A percentile compares a stretch with the other conserved stretches of the same genome.
These are phyloP conservation scores for Solanum chiquidenum DNA, from an alignment of 257 asterid genomes.

Conservation along the genomic window DNA sequence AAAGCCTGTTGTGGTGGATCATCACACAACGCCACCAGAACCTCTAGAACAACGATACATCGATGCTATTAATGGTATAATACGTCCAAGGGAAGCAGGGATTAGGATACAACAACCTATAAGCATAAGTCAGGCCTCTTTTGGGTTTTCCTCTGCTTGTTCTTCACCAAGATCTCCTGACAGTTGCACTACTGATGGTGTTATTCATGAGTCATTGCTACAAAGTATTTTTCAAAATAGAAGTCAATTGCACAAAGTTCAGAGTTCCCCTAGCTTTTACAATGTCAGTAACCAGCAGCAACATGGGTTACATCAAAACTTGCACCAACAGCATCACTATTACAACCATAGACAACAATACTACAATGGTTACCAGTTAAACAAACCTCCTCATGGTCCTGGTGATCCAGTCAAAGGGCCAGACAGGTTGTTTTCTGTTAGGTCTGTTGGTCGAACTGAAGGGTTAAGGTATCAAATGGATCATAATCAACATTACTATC, in stretches of 20 bases:
- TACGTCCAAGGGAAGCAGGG: conserved; percentile 7
- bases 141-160: conserved; percentile 31
- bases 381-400: conserved; percentile 20
- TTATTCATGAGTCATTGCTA: conserved; percentile 4
- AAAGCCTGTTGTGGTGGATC: conserved; percentile 24
- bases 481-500: conserved; percentile 12
- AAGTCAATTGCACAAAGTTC: conserved; percentile 44
- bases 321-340: neutral
- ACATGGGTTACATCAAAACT: conserved; percentile 11
- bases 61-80: conserved; percentile 61
- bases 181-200: conserved; percentile 28
- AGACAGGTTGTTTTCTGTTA: conserved; percentile 29
- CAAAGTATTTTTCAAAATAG: neutral
- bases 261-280: conserved; percentile 58
- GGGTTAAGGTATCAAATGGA: conserved; percentile 41
- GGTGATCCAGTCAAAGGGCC: conserved; percentile 26
- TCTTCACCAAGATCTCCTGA: conserved; percentile 60
- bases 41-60: conserved; percentile 58
- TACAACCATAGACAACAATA: conserved; percentile 9
- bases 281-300: conserved; percentile 28
- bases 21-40: conserved; percentile 12
- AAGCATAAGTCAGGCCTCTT: conserved; percentile 14
- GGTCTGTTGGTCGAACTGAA: conserved; percentile 39
- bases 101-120: conserved; percentile 17
- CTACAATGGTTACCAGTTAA: conserved; percentile 15